Evolutionary conservation across 768 basidiomycete genomes (phyloP).

Genomic region (Candolleomyces eurysporus): DNA sequence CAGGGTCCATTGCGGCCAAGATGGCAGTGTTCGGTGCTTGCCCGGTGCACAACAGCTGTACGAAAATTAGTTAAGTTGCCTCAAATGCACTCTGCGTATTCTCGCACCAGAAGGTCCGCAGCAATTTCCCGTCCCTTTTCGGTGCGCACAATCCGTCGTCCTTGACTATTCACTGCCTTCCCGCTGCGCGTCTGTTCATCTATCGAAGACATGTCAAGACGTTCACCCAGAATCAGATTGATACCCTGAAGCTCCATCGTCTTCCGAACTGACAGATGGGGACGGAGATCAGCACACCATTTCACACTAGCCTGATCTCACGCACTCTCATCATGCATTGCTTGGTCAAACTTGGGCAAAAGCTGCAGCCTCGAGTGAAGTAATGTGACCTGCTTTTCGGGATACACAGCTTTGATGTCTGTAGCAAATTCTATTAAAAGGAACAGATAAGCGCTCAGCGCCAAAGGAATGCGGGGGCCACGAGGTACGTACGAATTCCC

Average conservation of each 20-base stretch:
- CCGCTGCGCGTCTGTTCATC: conserved; percentile 14
- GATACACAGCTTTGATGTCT: conserved; percentile 56
- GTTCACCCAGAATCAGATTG: conserved; percentile 50
- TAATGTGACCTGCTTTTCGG: conserved; percentile 52
- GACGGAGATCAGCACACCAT: not conserved
- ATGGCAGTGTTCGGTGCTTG: conserved; percentile 56
- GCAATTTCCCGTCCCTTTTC: conserved; percentile 47
- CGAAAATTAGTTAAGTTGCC: not conserved
- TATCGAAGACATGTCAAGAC: conserved; percentile 44
- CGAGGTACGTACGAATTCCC: conserved; percentile 55
- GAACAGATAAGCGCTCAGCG: not conserved
- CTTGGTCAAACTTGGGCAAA: conserved; percentile 50
- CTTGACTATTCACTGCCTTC: conserved; percentile 18
- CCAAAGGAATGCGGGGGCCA: not conserved
- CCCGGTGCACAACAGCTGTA: conserved; percentile 58
- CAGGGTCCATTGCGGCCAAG: conserved; percentile 39
- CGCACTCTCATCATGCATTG: conserved; percentile 51
- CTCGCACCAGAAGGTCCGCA: conserved; percentile 51
- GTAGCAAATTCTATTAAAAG: conserved; percentile 53
- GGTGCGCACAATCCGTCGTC: conserved; percentile 42
- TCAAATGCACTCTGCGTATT: not conserved
- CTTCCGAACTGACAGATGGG: conserved; percentile 27
- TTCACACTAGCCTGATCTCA: not conserved
- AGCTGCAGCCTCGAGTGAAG: conserved; percentile 57
- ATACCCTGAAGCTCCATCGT: conserved; percentile 43